These are phyloP conservation scores for Dictyostelium brefeldianum DNA, from an alignment of 78 protist species.

Conservation along the genomic window DNA sequence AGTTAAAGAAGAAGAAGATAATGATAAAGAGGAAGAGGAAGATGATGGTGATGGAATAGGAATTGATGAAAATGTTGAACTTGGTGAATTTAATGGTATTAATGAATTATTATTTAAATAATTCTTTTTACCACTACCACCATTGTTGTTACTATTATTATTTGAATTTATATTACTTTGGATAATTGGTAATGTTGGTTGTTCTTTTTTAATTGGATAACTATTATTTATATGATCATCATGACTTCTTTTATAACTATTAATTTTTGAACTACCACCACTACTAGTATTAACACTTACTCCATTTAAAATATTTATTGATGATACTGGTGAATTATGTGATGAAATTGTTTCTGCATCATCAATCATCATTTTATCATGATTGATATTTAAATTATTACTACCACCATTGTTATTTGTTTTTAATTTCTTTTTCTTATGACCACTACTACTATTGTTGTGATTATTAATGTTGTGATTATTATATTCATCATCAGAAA, in stretches of 20 bases:
- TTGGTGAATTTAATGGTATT: neutral
- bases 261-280: neutral
- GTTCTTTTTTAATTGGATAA: neutral
- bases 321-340: neutral
- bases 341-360: conserved; percentile 7
- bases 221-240: conserved; percentile 1
- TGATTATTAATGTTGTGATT: neutral
- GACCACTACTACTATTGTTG: neutral
- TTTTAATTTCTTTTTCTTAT: conserved; percentile 19
- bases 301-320: neutral
- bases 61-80: conserved; percentile 8
- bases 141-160: neutral
- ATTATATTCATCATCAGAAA: conserved; percentile 9
- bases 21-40: neutral
- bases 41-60: conserved; percentile 22
- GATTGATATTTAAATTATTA: neutral
- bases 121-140: neutral
- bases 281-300: neutral
- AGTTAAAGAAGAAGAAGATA: too few relatives aligned
- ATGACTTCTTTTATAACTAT: neutral
- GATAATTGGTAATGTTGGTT: neutral
- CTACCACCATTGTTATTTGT: neutral
- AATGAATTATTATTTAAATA: neutral
- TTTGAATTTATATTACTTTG: neutral
- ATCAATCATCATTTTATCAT: conserved; percentile 9